phyloP scores from a whole-genome alignment of 768 basidiomycete genomes.

The Mycena belliarum region DNA sequence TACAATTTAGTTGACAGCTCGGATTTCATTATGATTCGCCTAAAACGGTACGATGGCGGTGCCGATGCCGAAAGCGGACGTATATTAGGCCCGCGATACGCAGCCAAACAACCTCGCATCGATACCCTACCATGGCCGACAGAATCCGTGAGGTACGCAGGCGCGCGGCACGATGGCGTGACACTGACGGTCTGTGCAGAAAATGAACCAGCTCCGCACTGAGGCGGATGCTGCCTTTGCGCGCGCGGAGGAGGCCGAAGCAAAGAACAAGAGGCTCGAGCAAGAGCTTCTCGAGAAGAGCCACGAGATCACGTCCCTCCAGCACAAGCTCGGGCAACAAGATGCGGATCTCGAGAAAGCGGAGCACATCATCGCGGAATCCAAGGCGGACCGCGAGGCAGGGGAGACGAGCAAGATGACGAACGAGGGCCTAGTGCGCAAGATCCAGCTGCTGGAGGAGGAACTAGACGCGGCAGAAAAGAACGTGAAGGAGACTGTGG shows the following conservation, averaged over 20 bases:
- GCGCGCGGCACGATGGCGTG: not conserved
- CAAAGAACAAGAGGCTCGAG: conserved; percentile 76
- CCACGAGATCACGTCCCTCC: conserved; percentile 81
- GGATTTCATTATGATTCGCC: too few relatives aligned
- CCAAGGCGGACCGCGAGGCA: conserved; percentile 66
- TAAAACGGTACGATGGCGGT: not conserved
- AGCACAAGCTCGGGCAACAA: conserved; percentile 63
- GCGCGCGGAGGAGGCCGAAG: conserved; percentile 88
- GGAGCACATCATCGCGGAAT: conserved; percentile 64
- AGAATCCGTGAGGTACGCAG: conserved; percentile 51
- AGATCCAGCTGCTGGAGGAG: conserved; percentile 91
- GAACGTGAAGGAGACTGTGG: conserved; percentile 93
- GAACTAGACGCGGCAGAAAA: conserved; percentile 96
- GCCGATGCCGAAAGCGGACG: not conserved
- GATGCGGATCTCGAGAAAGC: conserved; percentile 71
- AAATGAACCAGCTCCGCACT: conserved; percentile 71
- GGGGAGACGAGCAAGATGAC: conserved; percentile 69
- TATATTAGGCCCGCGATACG: not conserved
- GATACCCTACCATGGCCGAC: conserved; percentile 42
- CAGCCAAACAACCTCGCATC: conserved; percentile 9
- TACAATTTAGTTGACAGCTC: too few relatives aligned
- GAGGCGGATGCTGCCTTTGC: conserved; percentile 82
- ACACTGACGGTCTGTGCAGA: conserved; percentile 40
- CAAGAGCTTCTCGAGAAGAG: conserved; percentile 78
- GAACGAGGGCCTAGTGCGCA: conserved; percentile 74